Evolutionary conservation across 768 basidiomycete genomes (phyloP), one percentile per base, ranked within the genome.

Genomic region (Lactarius hatsudake): DNA sequence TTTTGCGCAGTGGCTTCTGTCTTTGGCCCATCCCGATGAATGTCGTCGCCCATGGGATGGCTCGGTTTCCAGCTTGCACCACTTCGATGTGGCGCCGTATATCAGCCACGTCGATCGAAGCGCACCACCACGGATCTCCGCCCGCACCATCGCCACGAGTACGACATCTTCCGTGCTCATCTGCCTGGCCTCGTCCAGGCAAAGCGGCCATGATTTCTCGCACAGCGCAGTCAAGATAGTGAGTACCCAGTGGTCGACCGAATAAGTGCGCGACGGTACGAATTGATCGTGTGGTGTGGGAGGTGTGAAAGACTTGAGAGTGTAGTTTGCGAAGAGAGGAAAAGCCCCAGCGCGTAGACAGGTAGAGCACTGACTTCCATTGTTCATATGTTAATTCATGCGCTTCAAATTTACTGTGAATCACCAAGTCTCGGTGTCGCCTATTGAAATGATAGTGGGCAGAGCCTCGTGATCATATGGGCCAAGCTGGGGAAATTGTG

Each of bases 341-440:
- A 68, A 65, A 75, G 61, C 63, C 76, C 77, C 28, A 80, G 61
- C 15, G 76, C 69, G 73, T 63, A 15, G 72, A 70, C 36, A 72
- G 45, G 43, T 72, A 60, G n/a, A 76, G 66, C 17, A 75, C 71
- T 15, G 73, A 72, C 8, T 67, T 65, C 71, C 75, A 73, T 34
- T 71, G 64, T 23, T 71, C 70, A 53, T 67, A 71, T 12, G 65
- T 62, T 10, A 67, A n/a, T 20, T 26, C 18, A 6, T n/a, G 42
- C n/a, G 17, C 55, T 5, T 58, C 61, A 20, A 67, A 62, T 13
- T 62, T 45, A 10, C 65, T 67, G 36, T 23, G 23, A 34, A 32
- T 15, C 20, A 5, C 20, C 28, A n/a, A 32, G n/a, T 8, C 20
- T 3, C 23, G 20, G 51, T 28, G 26, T 59, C 63, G 26, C 18